Evolutionary conservation across 805 yeast genomes (phyloP).

Genomic region (Hanseniaspora guilliermondii): DNA sequence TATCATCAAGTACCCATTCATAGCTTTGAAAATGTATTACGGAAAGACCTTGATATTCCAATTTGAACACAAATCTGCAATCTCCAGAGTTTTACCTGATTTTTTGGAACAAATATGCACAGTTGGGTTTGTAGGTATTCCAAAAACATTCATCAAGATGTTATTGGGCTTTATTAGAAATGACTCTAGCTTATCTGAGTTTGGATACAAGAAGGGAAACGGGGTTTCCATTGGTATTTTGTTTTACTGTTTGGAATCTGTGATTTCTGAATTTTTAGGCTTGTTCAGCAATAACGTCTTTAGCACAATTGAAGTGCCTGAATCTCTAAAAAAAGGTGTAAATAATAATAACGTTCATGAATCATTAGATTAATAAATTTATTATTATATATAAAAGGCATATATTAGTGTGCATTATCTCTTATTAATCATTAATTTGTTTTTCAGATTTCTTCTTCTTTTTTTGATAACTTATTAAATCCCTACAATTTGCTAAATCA

Average conservation of each 20-base stretch:
- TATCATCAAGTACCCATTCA: constrained; percentile 25
- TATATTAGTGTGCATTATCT: not conserved
- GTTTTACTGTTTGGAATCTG: constrained; percentile 26
- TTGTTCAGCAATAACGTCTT: constrained; percentile 21
- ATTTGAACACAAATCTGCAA: constrained; percentile 18
- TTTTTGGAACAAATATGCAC: constrained; percentile 24
- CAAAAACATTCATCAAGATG: constrained; percentile 11
- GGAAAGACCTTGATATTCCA: constrained; percentile 25
- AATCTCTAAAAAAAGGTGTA: not conserved
- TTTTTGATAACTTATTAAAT: constrained; percentile 12
- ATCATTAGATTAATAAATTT: constrained; percentile 3
- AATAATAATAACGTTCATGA: constrained; percentile 5
- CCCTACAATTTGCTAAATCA: constrained; percentile 12
- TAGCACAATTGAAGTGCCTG: constrained; percentile 14
- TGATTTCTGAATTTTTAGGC: constrained; percentile 21
- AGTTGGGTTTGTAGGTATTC: constrained; percentile 24
- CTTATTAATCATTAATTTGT: not conserved
- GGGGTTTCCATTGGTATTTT: constrained; percentile 29
- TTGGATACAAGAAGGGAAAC: constrained; percentile 1
- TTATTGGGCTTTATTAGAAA: constrained; percentile 3
- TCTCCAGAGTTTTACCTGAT: constrained; percentile 23
- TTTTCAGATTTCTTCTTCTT: not conserved
- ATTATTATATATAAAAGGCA: not conserved
- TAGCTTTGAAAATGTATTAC: constrained; percentile 24
- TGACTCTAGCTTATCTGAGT: not conserved